Conservation (phyloP, 2,329 filamentous ascomycete species). For the Davidsoniella australis region DNA sequence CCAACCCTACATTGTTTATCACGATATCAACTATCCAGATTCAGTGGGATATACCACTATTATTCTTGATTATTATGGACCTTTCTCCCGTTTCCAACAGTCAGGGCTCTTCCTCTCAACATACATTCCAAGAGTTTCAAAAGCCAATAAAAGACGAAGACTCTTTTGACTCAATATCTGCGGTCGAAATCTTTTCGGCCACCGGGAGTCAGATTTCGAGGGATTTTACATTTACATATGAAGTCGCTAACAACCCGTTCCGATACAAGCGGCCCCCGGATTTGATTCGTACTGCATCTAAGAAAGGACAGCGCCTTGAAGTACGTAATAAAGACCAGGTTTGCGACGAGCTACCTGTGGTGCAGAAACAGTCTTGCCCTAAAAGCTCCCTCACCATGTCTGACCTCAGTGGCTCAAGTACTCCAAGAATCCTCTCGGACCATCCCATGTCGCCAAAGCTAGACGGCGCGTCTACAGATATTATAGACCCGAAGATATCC, state of each 20-base stretch:
- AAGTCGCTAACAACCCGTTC: constrained; percentile 7
- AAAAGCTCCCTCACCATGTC: neutral
- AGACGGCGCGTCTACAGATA: no score
- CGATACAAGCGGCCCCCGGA: neutral
- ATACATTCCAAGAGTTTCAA: neutral
- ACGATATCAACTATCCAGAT: no score
- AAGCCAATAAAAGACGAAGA: neutral
- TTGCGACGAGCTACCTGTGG: neutral
- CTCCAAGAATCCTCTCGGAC: neutral
- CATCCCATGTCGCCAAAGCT: neutral
- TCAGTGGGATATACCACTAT: neutral
- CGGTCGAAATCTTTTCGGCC: neutral
- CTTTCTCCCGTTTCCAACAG: neutral
- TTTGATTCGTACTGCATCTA: neutral
- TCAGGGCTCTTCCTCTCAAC: neutral
- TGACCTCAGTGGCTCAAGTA: neutral
- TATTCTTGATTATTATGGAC: neutral
- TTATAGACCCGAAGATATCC: no score
- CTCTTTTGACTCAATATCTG: neutral
- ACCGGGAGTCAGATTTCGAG: neutral
- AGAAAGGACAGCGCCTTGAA: neutral
- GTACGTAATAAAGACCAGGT: neutral
- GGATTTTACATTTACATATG: constrained; percentile 2
- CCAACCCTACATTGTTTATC: no score
- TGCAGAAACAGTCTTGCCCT: neutral